Evolutionary conservation across 345 rosid genomes (phyloP), one percentile per base, ranked within the genome.

Genomic region (Arabidopsis arenosa): DNA sequence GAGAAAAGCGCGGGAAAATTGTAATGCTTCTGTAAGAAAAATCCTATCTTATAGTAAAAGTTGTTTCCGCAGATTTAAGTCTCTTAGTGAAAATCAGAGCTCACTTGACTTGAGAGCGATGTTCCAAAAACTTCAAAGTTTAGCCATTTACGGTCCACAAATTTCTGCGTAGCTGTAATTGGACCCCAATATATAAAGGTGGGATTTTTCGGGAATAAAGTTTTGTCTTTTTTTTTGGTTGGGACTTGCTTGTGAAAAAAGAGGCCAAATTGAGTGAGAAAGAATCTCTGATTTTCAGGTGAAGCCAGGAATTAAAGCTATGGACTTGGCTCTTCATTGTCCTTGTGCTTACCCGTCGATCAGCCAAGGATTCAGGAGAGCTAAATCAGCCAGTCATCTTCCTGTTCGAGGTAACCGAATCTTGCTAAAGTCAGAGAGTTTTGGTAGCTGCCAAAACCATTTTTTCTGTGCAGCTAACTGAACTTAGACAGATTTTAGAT

Each of bases 391-490:
- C 49, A 35, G 51, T 68, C 58, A 57, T 61, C 62, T 35, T 55
- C 68, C 52, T 70, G 12, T 74, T 5, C 75, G 65, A 81, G 93
- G 93, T 85, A 83, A 55, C 8, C 18, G 45, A 21, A 59, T 9
- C 44, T 59, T 6, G 9, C 63, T 33, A 1, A 32, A 39, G 10
- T 40, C 21, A 11, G 3, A 37, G 12, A 10, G 8, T 8, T 17
- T 5, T 57, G 32, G 62, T 23, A 15, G 15, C 63, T 58, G 26
- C 7, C 8, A 5, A 36, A 58, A 23, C 52, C 82, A 76, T 61
- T 74, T 70, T 78, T 72, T 77, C 79, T 87, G 79, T 88, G 84
- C 90, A 86, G 92, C 90, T 86, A 83, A 77, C 88, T 84, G 69
- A 81, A 77, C 88, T 86, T 85, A 23, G 88, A 85, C 89, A 82